Base-by-base conservation (phyloP, 805 yeast species). In the Cyberlindnera subsufficiens region DNA sequence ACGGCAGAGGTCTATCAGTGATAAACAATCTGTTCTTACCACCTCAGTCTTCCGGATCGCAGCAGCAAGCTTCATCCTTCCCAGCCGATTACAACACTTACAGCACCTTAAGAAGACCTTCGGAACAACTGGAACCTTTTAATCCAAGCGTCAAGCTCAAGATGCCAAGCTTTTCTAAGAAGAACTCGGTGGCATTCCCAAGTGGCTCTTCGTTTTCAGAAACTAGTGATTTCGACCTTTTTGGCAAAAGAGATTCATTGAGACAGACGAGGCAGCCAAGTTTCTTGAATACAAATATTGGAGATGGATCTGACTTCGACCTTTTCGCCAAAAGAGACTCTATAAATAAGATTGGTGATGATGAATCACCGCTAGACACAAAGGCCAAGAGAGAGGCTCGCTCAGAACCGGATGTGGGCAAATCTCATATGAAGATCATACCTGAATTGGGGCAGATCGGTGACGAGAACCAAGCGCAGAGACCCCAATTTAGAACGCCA, bases 121-220 rank as follows among this genome's bases (percentile, higher is more conserved):
- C 75, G 38, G 78, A 75, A 50, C 77, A 71, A 40, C 46, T 72
- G 39, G 79, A 74, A 42, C 72, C 76, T 1, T 74, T 72, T 49
- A 61, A 66, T 39, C 66, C 74, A 3, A 57, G 61, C 4, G 42
- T 49, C n/a, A 59, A 63, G 37, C 53, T 64, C 17, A 56, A 53
- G 39, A 49, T 40, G 14, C 59, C 61, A 35, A 50, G 53, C 22
- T 57, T 50, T 40, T 50, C 58, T 4, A 55, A 51, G 25, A 46
- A 44, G 35, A 42, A 44, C 13, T 47, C 56, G 3, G 40, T 37
- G 14, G 33, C 32, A 14, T 37, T 29, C 15, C 39, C 39, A 15
- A 16, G 17, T 18, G 49, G 46, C 5, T 32, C 44, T n/a, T 43
- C 55, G 8, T 51, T 54, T 29, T 30, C 50, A 18, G 44, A 37